Conservation (phyloP, 208 protist genomes). For the Acanthamoeba quina region DNA sequence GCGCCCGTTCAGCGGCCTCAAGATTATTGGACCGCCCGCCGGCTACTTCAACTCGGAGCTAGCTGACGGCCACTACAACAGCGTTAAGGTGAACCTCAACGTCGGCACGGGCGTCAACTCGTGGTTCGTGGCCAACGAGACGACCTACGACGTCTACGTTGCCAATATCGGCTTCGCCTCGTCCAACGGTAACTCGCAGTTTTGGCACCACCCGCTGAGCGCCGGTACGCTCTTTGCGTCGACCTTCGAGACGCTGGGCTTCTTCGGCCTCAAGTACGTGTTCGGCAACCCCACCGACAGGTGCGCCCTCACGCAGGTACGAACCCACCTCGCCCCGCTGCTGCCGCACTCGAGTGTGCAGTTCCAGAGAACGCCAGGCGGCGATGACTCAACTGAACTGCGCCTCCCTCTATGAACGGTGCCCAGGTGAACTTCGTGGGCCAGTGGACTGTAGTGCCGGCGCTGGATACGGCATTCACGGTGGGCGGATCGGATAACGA, state of each 20-base stretch:
- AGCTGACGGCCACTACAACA: background rate
- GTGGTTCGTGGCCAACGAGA: background rate
- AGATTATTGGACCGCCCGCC: background rate
- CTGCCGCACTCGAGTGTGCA: background rate
- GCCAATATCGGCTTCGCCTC: background rate
- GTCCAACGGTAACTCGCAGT: conserved; percentile 31
- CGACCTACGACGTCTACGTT: conserved; percentile 5
- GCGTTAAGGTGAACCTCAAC: background rate
- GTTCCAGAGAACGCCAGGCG: background rate
- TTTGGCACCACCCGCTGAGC: background rate
- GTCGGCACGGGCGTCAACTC: background rate
- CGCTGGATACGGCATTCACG: background rate
- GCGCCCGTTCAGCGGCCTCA: background rate
- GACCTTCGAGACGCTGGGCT: background rate
- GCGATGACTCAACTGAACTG: too few species aligned
- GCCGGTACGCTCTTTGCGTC: background rate
- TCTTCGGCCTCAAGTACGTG: conserved; percentile 27
- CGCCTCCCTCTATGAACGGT: too few species aligned
- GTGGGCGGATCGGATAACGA: background rate
- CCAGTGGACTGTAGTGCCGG: background rate
- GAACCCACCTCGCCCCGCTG: background rate
- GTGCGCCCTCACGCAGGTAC: background rate
- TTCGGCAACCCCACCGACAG: background rate
- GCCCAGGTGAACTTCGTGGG: background rate
- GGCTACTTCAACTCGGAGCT: background rate